Evolutionary conservation across 2,329 filamentous ascomycete genomes (phyloP).

Genomic region (Trematosphaeria pertusa): DNA sequence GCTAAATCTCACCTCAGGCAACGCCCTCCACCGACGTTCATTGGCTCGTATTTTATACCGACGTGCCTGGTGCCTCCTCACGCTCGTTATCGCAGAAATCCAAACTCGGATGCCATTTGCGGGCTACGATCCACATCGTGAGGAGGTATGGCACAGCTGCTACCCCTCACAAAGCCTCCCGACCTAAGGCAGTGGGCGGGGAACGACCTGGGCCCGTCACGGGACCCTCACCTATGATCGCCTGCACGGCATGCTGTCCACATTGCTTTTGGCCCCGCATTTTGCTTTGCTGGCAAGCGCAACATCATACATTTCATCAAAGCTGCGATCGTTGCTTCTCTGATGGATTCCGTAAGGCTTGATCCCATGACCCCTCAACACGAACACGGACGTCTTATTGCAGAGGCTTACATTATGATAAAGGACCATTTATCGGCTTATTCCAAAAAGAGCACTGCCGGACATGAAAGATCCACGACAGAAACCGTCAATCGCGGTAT

Average conservation of each 20-base stretch:
- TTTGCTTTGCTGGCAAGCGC: neutral
- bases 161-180: too few relatives aligned
- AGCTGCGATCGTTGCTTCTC: too few relatives aligned
- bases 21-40: neutral
- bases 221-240: too few relatives aligned
- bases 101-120: neutral
- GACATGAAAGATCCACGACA: neutral
- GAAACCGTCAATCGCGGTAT: too few relatives aligned
- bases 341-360: neutral
- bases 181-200: too few relatives aligned
- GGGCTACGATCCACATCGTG: too few relatives aligned
- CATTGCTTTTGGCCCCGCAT: neutral
- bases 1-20: conserved; percentile 4
- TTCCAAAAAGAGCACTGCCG: neutral
- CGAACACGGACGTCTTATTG: neutral
- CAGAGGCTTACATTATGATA: too few relatives aligned
- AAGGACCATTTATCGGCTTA: too few relatives aligned
- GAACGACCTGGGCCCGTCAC: too few relatives aligned
- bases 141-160: too few relatives aligned
- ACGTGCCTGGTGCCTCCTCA: conserved; percentile 1
- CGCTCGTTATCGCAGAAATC: neutral
- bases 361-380: conserved; percentile 5
- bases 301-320: too few relatives aligned
- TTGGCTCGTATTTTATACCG: conserved; percentile 1
- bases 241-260: too few relatives aligned